These are phyloP conservation scores for Candida insectalens DNA, from an alignment of 805 yeast species.

Conservation along the genomic window DNA sequence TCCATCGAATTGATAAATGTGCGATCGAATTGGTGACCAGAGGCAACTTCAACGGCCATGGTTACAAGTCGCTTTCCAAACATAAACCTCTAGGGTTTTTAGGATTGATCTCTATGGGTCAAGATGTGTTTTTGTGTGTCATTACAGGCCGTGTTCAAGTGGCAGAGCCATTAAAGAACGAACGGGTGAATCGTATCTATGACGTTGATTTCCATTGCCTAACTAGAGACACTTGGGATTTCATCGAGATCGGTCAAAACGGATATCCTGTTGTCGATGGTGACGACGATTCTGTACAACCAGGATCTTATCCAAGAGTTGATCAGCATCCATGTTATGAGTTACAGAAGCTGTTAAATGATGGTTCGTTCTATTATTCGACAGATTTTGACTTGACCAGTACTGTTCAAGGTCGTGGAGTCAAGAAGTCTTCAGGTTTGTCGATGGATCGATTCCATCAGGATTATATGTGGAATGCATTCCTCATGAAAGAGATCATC, in stretches of 20 bases:
- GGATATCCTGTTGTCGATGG: constrained; percentile 50
- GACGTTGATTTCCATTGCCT: constrained; percentile 85
- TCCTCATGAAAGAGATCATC: constrained; percentile 76
- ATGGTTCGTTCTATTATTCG: constrained; percentile 89
- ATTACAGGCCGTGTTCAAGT: constrained; percentile 71
- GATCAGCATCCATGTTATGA: constrained; percentile 79
- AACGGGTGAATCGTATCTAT: constrained; percentile 68
- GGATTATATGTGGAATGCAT: constrained; percentile 95
- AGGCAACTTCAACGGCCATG: constrained; percentile 25
- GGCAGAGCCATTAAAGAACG: constrained; percentile 74
- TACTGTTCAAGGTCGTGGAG: constrained; percentile 69
- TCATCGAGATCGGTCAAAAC: constrained; percentile 51
- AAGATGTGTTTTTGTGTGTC: constrained; percentile 63
- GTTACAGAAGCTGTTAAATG: constrained; percentile 63
- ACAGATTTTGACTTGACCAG: constrained; percentile 89
- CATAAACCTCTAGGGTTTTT: constrained; percentile 56
- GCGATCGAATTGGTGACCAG: constrained; percentile 40
- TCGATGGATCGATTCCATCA: constrained; percentile 57
- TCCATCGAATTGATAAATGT: constrained; percentile 27
- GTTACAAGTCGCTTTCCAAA: constrained; percentile 32
- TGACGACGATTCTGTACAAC: constrained; percentile 24
- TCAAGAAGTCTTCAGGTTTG: constrained; percentile 30
- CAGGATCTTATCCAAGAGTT: constrained; percentile 15
- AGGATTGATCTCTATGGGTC: constrained; percentile 67
- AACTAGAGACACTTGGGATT: constrained; percentile 71